phyloP scores from a whole-genome alignment of 495 filamentous ascomycete genomes.

The Amorphotheca resinae region DNA sequence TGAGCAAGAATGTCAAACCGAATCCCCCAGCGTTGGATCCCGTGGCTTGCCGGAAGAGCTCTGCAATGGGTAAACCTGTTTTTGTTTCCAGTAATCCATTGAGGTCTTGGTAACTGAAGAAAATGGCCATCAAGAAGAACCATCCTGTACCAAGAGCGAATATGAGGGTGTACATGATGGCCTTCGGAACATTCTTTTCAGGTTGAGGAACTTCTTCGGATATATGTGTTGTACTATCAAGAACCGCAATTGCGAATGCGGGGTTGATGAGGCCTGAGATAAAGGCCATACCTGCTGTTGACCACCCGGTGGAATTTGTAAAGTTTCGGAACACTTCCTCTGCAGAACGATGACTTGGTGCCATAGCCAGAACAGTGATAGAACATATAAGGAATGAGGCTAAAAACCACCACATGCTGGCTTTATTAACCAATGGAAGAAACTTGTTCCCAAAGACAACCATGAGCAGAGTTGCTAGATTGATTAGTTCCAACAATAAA shows the following conservation, averaged over 20 bases:
- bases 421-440: conserved; percentile 53
- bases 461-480: conserved; percentile 41
- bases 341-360: conserved; percentile 34
- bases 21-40: conserved; percentile 52
- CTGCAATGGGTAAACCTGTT: conserved; percentile 45
- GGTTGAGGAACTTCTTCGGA: conserved; percentile 31
- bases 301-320: conserved; percentile 43
- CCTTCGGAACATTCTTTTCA: conserved; percentile 43
- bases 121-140: conserved; percentile 48
- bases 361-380: conserved; percentile 45
- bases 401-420: conserved; percentile 55
- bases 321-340: conserved; percentile 50
- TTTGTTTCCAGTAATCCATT: conserved; percentile 34
- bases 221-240: conserved; percentile 27
- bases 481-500: conserved; percentile 51
- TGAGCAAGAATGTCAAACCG: conserved; percentile 57
- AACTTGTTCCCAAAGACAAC: conserved; percentile 46
- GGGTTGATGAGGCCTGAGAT: conserved; percentile 38
- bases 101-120: conserved; percentile 49
- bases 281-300: conserved; percentile 43
- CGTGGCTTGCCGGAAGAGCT: conserved; percentile 46
- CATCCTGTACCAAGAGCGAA: conserved; percentile 46
- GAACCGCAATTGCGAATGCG: conserved; percentile 1
- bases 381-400: conserved; percentile 30
- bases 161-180: conserved; percentile 46